Evolutionary conservation across 306 rosid genomes (phyloP).

Genomic region (Prunus salicina): DNA sequence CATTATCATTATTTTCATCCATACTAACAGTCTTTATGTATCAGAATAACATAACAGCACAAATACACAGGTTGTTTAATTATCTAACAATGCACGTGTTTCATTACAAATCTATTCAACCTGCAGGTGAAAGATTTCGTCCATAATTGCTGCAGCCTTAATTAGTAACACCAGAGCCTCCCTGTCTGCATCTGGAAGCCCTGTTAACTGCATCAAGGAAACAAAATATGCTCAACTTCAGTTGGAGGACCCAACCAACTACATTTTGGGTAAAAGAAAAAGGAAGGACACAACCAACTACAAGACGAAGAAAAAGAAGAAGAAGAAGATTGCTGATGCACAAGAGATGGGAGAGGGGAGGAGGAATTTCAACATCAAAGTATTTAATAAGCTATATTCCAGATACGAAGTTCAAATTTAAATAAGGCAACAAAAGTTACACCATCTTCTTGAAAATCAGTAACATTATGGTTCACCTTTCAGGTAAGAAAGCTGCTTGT

Average conservation of each 20-base stretch:
- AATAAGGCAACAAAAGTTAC: neutral
- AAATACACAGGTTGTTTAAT: neutral
- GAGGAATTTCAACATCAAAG: neutral
- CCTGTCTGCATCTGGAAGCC: conserved; percentile 64
- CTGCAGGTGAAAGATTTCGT: conserved; percentile 79
- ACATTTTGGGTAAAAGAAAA: neutral
- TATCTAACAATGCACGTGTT: conserved; percentile 3
- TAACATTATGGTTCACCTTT: neutral
- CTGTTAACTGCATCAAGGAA: conserved; percentile 59
- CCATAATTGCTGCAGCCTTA: conserved; percentile 79
- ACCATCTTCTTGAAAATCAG: neutral
- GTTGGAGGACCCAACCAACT: neutral
- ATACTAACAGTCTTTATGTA: neutral
- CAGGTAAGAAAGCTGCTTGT: neutral
- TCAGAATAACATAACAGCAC: conserved; percentile 6
- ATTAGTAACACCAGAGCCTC: conserved; percentile 62
- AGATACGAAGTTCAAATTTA: neutral
- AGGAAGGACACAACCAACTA: neutral
- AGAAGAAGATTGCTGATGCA: neutral
- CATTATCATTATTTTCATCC: neutral
- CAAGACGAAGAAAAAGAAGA: neutral
- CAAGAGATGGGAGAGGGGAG: neutral
- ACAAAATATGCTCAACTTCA: neutral
- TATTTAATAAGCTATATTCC: neutral
- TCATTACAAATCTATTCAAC: conserved; percentile 31